A percentile compares a stretch with the other conserved stretches of the same genome.
Conservation (phyloP, 495 filamentous ascomycete genomes). For the Neurospora pannonica region DNA sequence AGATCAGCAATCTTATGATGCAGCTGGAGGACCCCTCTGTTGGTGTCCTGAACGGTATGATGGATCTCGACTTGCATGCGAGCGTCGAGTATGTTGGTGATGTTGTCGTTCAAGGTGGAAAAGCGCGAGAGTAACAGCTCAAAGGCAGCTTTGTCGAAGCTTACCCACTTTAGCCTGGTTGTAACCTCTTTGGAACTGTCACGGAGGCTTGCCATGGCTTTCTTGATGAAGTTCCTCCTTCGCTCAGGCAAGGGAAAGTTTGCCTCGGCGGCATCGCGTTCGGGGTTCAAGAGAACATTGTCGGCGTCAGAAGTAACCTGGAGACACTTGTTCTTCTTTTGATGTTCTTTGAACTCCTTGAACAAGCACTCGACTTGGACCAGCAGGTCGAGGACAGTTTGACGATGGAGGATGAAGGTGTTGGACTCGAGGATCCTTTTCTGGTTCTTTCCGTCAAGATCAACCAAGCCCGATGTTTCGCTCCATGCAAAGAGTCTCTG, state of each 20-base stretch:
- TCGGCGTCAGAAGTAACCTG: constrained; percentile 20
- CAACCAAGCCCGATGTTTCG: constrained; percentile 35
- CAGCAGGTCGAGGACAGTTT: constrained; percentile 33
- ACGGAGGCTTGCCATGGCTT: constrained; percentile 27
- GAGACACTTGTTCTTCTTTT: constrained; percentile 23
- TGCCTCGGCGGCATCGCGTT: constrained; percentile 27
- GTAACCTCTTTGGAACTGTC: constrained; percentile 20
- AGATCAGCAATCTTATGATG: constrained; percentile 33
- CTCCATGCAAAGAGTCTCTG: constrained; percentile 39
- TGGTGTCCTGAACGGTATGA: constrained; percentile 35
- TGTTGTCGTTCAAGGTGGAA: constrained; percentile 33
- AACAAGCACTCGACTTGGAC: constrained; percentile 36
- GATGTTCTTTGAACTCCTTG: constrained; percentile 34
- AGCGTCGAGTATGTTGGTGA: constrained; percentile 35
- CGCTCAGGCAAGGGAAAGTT: constrained; percentile 26
- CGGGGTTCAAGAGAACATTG: constrained; percentile 21
- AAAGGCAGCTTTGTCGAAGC: constrained; percentile 35
- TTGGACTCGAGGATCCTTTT: constrained; percentile 31
- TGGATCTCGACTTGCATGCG: constrained; percentile 35
- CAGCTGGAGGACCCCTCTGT: constrained; percentile 34
- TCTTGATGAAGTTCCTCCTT: constrained; percentile 30
- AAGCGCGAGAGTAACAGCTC: constrained; percentile 31
- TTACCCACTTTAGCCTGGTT: constrained; percentile 28
- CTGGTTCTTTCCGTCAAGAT: constrained; percentile 22
- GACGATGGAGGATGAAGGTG: constrained; percentile 33